Conservation (phyloP, 768 basidiomycete genomes). For the Pisolithus albus region DNA sequence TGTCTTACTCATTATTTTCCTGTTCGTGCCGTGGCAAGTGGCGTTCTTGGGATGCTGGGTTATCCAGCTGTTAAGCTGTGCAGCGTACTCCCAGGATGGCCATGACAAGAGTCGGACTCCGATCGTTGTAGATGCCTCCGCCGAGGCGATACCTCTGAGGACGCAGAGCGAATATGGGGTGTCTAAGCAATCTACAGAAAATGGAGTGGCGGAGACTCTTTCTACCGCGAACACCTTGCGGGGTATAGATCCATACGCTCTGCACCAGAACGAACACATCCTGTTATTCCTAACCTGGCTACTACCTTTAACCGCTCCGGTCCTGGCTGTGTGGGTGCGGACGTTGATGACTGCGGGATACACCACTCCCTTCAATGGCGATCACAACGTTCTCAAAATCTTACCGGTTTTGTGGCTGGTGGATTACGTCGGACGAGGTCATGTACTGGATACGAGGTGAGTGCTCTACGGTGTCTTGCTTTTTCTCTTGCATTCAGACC, state of each 20-base stretch:
- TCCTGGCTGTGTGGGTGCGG: conserved; percentile 84
- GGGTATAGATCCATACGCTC: background rate
- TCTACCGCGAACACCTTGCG: background rate
- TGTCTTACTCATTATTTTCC: conserved; percentile 58
- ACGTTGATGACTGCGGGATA: conserved; percentile 76
- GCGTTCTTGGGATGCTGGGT: conserved; percentile 80
- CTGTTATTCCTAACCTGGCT: conserved; percentile 76
- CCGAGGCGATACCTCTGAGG: conserved; percentile 18
- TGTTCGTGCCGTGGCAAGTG: conserved; percentile 88
- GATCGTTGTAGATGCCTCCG: conserved; percentile 21
- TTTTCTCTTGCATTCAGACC: background rate
- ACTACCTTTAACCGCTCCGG: conserved; percentile 68
- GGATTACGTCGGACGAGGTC: conserved; percentile 51
- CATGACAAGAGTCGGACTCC: conserved; percentile 18
- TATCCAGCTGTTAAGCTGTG: conserved; percentile 68
- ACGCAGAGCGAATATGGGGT: background rate
- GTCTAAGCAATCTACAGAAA: background rate
- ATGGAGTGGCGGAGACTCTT: background rate
- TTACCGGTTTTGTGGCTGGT: conserved; percentile 59
- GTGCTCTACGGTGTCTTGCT: conserved; percentile 9
- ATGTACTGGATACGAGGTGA: conserved; percentile 37
- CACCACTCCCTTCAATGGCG: conserved; percentile 73
- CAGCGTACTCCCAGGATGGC: conserved; percentile 19
- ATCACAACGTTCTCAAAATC: conserved; percentile 65
- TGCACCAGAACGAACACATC: conserved; percentile 48